A percentile compares a stretch with the other conserved stretches of the same genome.
Conservation (phyloP, 2,329 filamentous ascomycete species). For the Chaetothyriales sp. region DNA sequence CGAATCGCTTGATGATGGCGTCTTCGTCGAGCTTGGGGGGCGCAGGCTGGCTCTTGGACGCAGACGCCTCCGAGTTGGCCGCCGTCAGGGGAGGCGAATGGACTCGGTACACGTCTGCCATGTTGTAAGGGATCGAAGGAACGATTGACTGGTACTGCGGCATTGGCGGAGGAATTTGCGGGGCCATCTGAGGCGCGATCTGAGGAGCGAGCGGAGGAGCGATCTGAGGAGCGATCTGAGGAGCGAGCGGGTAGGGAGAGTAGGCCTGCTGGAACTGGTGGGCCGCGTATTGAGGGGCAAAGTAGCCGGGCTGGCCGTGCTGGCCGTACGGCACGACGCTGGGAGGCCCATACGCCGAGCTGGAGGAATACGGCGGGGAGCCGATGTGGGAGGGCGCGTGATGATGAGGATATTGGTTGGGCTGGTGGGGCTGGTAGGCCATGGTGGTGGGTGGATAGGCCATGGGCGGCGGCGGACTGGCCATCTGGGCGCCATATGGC, state of each 20-base stretch:
- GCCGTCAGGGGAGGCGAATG: neutral
- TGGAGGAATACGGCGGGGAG: slow-evolving; percentile 15
- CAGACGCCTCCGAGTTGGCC: neutral
- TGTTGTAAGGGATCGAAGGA: neutral
- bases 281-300: slow-evolving; percentile 23
- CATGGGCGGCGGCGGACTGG: neutral
- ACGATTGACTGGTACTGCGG: neutral
- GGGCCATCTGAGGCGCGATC: slow-evolving; percentile 26
- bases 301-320: slow-evolving; percentile 22
- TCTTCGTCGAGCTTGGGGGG: slow-evolving; percentile 34
- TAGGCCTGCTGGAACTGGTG: slow-evolving; percentile 17
- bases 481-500: neutral
- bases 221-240: slow-evolving; percentile 16
- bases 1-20: slow-evolving; percentile 45
- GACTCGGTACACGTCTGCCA: neutral
- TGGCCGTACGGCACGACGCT: slow-evolving; percentile 28
- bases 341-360: slow-evolving; percentile 22
- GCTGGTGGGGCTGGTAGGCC: neutral
- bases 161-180: slow-evolving; percentile 23
- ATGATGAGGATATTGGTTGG: slow-evolving; percentile 1
- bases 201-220: neutral
- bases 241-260: neutral
- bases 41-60: slow-evolving; percentile 7
- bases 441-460: neutral
- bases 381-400: slow-evolving; percentile 13